Conservation (phyloP, 2,329 filamentous ascomycete species). For the Rutstroemia sp. region DNA sequence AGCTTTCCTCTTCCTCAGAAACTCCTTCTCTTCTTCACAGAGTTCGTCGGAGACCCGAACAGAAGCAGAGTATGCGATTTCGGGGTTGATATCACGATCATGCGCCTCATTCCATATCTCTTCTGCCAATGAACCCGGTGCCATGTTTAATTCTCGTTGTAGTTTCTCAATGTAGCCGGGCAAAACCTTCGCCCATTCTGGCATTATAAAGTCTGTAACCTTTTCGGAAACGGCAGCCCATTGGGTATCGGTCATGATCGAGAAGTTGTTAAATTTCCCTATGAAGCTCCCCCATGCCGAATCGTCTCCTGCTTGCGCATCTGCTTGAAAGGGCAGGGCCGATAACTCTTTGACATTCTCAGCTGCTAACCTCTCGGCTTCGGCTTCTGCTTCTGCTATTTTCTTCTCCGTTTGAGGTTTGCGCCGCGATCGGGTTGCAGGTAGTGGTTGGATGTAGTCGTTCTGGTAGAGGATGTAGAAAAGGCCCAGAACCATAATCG, state of each 20-base stretch:
- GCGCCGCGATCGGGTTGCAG: conserved; percentile 23
- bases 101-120: conserved; percentile 92
- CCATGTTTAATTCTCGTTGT: conserved; percentile 79
- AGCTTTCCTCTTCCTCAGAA: conserved; percentile 59
- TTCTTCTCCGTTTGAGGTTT: conserved; percentile 19
- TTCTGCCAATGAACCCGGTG: conserved; percentile 79
- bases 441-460: conserved; percentile 28
- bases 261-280: conserved; percentile 35
- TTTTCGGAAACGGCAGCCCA: conserved; percentile 48
- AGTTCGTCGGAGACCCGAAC: conserved; percentile 78
- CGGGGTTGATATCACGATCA: conserved; percentile 75
- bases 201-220: conserved; percentile 61
- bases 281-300: conserved; percentile 27
- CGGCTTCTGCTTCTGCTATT: conserved; percentile 12
- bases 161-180: conserved; percentile 75
- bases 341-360: conserved; percentile 22
- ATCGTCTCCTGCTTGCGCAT: conserved; percentile 15
- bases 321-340: conserved; percentile 21
- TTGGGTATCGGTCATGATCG: conserved; percentile 46
- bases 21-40: conserved; percentile 76
- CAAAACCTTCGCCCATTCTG: conserved; percentile 72
- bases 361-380: conserved; percentile 17
- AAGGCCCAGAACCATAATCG: conserved; percentile 19
- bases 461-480: conserved; percentile 28
- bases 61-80: conserved; percentile 72